These are phyloP conservation scores for Pseudogymnoascus sp. DNA, from an alignment of 2,329 filamentous ascomycete genomes.

Conservation along the genomic window DNA sequence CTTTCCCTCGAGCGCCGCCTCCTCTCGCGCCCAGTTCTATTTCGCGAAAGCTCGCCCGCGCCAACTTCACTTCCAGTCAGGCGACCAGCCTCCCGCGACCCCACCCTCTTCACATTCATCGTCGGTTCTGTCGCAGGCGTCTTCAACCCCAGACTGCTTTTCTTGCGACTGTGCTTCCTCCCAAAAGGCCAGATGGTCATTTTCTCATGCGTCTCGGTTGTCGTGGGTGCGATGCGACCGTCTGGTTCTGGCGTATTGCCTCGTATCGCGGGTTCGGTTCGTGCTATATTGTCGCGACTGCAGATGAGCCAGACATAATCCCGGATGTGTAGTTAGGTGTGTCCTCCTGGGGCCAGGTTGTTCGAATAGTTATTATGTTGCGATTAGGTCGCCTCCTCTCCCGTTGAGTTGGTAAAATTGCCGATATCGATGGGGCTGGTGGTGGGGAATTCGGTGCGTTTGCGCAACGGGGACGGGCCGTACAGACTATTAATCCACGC, in stretches of 20 bases:
- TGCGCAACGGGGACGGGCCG: slow-evolving; percentile 3
- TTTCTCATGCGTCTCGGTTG: slow-evolving; percentile 19
- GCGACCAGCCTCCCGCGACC: slow-evolving; percentile 21
- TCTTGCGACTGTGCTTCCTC: slow-evolving; percentile 60
- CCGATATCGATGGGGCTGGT: slow-evolving; percentile 3
- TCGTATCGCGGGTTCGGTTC: not conserved
- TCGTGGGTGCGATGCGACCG: slow-evolving; percentile 1
- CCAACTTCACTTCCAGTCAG: slow-evolving; percentile 27
- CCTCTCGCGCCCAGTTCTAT: slow-evolving; percentile 28
- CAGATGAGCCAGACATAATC: slow-evolving; percentile 1
- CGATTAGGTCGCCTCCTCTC: not conserved
- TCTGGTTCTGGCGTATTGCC: not conserved
- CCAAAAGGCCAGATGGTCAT: slow-evolving; percentile 84
- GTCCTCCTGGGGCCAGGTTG: not conserved
- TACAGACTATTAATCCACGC: not conserved
- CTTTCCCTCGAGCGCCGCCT: slow-evolving; percentile 26
- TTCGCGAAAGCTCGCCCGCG: slow-evolving; percentile 23
- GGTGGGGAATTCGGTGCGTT: slow-evolving; percentile 1
- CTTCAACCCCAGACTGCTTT: slow-evolving; percentile 44
- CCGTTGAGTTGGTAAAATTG: not conserved
- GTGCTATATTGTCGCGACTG: slow-evolving; percentile 3
- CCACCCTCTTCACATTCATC: slow-evolving; percentile 25
- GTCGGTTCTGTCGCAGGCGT: slow-evolving; percentile 43
- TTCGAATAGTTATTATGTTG: not conserved
- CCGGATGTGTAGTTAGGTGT: not conserved